phyloP scores from a whole-genome alignment of 2,329 filamentous ascomycete genomes.

The Penicillium griseofulvum region DNA sequence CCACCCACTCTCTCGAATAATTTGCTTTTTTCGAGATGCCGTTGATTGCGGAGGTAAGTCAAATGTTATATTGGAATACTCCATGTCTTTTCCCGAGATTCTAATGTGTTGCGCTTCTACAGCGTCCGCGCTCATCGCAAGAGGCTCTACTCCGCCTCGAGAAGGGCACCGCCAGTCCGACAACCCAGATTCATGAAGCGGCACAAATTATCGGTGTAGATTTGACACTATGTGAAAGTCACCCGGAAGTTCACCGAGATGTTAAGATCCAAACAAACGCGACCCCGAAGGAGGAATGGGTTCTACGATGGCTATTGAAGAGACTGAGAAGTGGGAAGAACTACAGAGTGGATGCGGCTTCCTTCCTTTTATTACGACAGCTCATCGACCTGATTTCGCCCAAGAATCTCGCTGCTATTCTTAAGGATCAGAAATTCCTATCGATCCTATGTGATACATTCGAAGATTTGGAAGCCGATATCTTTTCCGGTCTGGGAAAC shows the following conservation, averaged over 20 bases:
- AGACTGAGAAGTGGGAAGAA: slow-evolving; percentile 50
- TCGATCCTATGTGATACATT: slow-evolving; percentile 64
- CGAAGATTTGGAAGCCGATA: slow-evolving; percentile 50
- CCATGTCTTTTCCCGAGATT: background rate
- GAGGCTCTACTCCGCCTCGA: slow-evolving; percentile 47
- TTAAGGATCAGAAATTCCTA: slow-evolving; percentile 69
- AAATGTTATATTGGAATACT: background rate
- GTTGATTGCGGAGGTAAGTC: slow-evolving; percentile 38
- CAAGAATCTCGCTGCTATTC: slow-evolving; percentile 66
- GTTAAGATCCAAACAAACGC: slow-evolving; percentile 24
- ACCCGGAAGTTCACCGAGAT: slow-evolving; percentile 30
- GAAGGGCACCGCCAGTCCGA: slow-evolving; percentile 41
- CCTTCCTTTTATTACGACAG: slow-evolving; percentile 60
- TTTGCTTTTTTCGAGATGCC: slow-evolving; percentile 32
- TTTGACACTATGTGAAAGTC: slow-evolving; percentile 32
- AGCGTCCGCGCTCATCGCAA: slow-evolving; percentile 43
- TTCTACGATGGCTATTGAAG: slow-evolving; percentile 64
- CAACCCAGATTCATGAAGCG: slow-evolving; percentile 42
- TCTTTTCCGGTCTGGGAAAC: slow-evolving; percentile 27
- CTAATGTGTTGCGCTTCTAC: slow-evolving; percentile 17
- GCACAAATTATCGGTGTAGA: slow-evolving; percentile 45
- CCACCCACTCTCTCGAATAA: slow-evolving; percentile 12
- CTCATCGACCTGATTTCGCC: slow-evolving; percentile 67
- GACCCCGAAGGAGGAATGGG: slow-evolving; percentile 61
- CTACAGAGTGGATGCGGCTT: slow-evolving; percentile 44